Conservation (phyloP, 495 filamentous ascomycete genomes). For the Xylaria telfairii region DNA sequence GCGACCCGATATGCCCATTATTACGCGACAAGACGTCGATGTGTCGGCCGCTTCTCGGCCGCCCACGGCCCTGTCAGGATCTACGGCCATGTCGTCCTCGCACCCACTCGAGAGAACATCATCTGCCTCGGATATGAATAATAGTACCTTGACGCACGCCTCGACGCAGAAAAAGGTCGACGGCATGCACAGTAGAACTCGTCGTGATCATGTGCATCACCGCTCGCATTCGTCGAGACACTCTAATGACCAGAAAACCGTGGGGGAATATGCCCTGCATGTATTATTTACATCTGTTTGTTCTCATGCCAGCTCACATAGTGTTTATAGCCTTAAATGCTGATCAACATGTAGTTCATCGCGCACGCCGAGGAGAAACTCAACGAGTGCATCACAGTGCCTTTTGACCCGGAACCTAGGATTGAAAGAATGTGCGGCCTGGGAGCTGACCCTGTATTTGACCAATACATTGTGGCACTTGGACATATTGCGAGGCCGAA, state of each 20-base stretch:
- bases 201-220: slow-evolving; percentile 75
- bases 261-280: slow-evolving; percentile 95
- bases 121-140: slow-evolving; percentile 37
- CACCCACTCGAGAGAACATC: slow-evolving; percentile 43
- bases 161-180: slow-evolving; percentile 59
- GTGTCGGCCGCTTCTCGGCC: slow-evolving; percentile 43
- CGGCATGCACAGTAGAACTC: slow-evolving; percentile 68
- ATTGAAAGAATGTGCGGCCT: slow-evolving; percentile 90
- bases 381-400: slow-evolving; percentile 76
- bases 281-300: slow-evolving; percentile 90
- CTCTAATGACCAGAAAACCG: slow-evolving; percentile 80
- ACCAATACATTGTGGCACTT: slow-evolving; percentile 90
- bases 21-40: slow-evolving; percentile 51
- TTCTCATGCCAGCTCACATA: slow-evolving; percentile 22
- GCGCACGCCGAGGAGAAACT: slow-evolving; percentile 94
- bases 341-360: slow-evolving; percentile 58
- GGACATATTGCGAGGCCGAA: slow-evolving; percentile 93
- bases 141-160: slow-evolving; percentile 22
- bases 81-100: slow-evolving; percentile 43
- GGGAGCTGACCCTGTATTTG: slow-evolving; percentile 87
- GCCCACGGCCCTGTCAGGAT: slow-evolving; percentile 50
- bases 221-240: slow-evolving; percentile 83
- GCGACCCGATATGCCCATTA: slow-evolving; percentile 48
- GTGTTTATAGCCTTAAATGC: slow-evolving; percentile 23
- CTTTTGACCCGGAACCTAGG: slow-evolving; percentile 75